Evolutionary conservation across 192 early-diverging fungal genomes (phyloP).

Genomic region (Coemansia sp.): DNA sequence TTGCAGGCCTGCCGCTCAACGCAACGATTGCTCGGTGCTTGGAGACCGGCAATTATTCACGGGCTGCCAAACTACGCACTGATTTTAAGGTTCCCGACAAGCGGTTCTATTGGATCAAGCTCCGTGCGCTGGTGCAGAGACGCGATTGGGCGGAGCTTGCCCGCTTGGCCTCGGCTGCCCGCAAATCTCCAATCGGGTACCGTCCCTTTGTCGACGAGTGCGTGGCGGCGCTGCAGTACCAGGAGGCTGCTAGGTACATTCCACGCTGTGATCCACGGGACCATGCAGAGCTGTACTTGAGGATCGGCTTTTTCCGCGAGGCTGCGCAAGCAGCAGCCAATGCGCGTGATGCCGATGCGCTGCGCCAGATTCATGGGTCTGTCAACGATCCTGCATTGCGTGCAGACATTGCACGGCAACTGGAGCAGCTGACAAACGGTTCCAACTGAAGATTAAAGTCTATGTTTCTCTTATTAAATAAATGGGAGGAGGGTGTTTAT

Average conservation of each 20-base stretch:
- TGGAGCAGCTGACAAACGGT: slow-evolving; percentile 26
- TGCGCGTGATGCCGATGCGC: slow-evolving; percentile 62
- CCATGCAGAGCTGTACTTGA: slow-evolving; percentile 64
- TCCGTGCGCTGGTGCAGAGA: slow-evolving; percentile 75
- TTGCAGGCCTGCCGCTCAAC: slow-evolving; percentile 74
- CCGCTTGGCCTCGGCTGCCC: slow-evolving; percentile 62
- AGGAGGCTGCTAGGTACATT: slow-evolving; percentile 77
- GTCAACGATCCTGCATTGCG: slow-evolving; percentile 25
- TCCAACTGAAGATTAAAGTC: neutral
- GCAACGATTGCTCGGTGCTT: slow-evolving; percentile 86
- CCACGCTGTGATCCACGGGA: slow-evolving; percentile 64
- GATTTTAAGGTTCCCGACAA: slow-evolving; percentile 89
- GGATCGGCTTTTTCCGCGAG: slow-evolving; percentile 72
- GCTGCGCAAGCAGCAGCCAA: slow-evolving; percentile 68
- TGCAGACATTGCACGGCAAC: slow-evolving; percentile 37
- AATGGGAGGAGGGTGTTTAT: too few relatives aligned
- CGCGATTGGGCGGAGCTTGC: slow-evolving; percentile 89
- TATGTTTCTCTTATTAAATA: too few relatives aligned
- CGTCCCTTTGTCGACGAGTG: slow-evolving; percentile 82
- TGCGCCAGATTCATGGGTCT: slow-evolving; percentile 55
- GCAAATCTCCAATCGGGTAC: slow-evolving; percentile 77
- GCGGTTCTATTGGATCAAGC: slow-evolving; percentile 87
- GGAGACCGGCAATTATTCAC: slow-evolving; percentile 62
- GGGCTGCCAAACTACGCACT: slow-evolving; percentile 74
- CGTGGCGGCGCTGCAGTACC: slow-evolving; percentile 69